phyloP scores from a whole-genome alignment of 257 asterid species.

The Paraleonurus japonicus region DNA sequence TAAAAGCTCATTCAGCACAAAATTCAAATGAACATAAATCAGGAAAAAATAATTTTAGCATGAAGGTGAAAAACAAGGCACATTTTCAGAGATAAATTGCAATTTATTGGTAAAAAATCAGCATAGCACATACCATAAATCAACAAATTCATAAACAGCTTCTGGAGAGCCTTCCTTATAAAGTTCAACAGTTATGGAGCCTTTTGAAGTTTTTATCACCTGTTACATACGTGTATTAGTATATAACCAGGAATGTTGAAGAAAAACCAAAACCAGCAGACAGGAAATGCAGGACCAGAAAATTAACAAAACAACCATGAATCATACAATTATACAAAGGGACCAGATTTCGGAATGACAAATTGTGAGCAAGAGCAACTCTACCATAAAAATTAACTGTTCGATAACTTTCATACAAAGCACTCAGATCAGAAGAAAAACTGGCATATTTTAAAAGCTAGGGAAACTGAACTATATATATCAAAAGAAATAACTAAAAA shows the following conservation, averaged over 20 bases:
- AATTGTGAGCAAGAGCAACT: background rate
- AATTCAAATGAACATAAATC: background rate
- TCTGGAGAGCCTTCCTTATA: constrained; percentile 89
- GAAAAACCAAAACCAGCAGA: constrained; percentile 5
- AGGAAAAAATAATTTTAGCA: background rate
- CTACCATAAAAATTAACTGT: background rate
- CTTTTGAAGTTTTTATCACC: constrained; percentile 83
- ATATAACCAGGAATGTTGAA: background rate
- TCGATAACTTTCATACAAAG: background rate
- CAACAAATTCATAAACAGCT: constrained; percentile 67
- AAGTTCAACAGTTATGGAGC: constrained; percentile 79
- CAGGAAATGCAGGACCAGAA: constrained; percentile 14
- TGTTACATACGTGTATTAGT: constrained; percentile 28
- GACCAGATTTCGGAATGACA: constrained; percentile 11
- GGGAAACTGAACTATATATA: background rate
- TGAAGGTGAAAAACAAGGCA: background rate
- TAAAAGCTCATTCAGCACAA: background rate
- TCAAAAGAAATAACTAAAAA: background rate
- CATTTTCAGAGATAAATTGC: constrained; percentile 10
- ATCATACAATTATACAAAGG: background rate
- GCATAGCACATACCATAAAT: constrained; percentile 54
- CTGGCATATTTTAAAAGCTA: constrained; percentile 5
- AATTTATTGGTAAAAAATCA: background rate
- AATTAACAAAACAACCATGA: constrained; percentile 15
- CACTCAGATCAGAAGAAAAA: constrained; percentile 12